Base-by-base conservation (phyloP, 768 basidiomycete species). In the Hygrophorus russula region DNA sequence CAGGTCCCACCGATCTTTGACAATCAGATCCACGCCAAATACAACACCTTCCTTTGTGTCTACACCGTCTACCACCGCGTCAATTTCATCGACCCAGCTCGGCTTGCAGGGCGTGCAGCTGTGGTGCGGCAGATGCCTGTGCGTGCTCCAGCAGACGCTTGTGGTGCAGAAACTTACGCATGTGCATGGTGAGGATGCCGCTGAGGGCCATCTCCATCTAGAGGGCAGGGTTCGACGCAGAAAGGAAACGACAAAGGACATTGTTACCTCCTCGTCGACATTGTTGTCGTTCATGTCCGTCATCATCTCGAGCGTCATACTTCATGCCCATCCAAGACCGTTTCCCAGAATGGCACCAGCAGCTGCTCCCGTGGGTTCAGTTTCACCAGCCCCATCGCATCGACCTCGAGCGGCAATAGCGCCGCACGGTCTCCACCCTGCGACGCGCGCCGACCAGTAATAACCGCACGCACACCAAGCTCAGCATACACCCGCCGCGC, bases 341-440 rank as follows among this genome's bases (percentile, higher is more conserved):
- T n/a, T n/a, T n/a, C n/a, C n/a, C n/a, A n/a, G n/a, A n/a, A n/a
- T n/a, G n/a, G n/a, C n/a, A n/a, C n/a, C n/a, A n/a, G n/a, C n/a
- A n/a, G n/a, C n/a, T n/a, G n/a, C n/a, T n/a, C n/a, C n/a, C n/a
- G 71, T 0, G 94, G 94, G 60, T 99, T 98, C 36, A 99, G 74
- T 67, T 99, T 98, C 49, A 97, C 60, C 24, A 98, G 64, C 4
- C 92, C 93, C 1, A 87, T 91, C 42, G 73, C 69, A 61, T 99
- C 94, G 24, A 94, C 73, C 64, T 97, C 93, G 42, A 99, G 71
- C 1, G 92, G 88, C 51, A 80, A 74, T 30, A 98, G 71, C 12
- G 74, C 67, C 1, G 82, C 79, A 8, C 96, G 80, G 54, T 87
- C 87, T n/a, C 73, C 90, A 6, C 96, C 96, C 59, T 99, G 96